Conservation (phyloP, 768 basidiomycete species). For the Kockovaella imperatae region DNA sequence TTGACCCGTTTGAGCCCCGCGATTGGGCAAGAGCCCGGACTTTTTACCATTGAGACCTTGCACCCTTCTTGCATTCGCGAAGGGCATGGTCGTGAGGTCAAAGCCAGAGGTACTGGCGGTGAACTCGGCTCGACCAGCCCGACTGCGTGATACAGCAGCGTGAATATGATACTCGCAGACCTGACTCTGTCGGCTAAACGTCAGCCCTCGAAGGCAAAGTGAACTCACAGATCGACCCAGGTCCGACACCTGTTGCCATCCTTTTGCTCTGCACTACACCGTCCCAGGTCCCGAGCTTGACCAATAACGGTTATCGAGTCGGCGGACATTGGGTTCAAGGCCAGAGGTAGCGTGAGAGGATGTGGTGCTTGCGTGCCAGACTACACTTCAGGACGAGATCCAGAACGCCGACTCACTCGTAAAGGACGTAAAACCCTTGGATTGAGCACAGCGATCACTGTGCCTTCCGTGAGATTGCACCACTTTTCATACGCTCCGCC, state of each 20-base stretch:
- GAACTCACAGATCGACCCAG: conserved; percentile 65
- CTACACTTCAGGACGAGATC: conserved; percentile 15
- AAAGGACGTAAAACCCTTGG: conserved; percentile 79
- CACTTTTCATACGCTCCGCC: conserved; percentile 79
- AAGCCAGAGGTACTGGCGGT: conserved; percentile 47
- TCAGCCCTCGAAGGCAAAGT: background rate
- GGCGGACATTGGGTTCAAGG: conserved; percentile 74
- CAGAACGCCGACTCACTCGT: conserved; percentile 51
- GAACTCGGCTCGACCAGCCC: conserved; percentile 79
- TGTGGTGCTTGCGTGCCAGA: conserved; percentile 52
- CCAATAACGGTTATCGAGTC: conserved; percentile 78
- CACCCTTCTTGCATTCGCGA: background rate
- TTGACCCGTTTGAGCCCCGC: conserved; percentile 26
- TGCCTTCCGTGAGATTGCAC: conserved; percentile 76
- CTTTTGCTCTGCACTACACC: conserved; percentile 66
- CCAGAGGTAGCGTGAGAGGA: conserved; percentile 72
- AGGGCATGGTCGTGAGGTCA: conserved; percentile 11
- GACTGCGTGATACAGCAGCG: conserved; percentile 62
- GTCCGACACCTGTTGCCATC: conserved; percentile 74
- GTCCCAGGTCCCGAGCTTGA: conserved; percentile 74
- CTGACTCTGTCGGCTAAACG: conserved; percentile 55
- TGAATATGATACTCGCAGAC: conserved; percentile 91
- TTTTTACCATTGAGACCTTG: conserved; percentile 14
- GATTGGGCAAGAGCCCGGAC: conserved; percentile 35
- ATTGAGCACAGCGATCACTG: conserved; percentile 82